Percentiles rank a stretch among this genome's conserved stretches.
Conservation (phyloP, 2,329 filamentous ascomycete species). For the Diaporthe australafricana region DNA sequence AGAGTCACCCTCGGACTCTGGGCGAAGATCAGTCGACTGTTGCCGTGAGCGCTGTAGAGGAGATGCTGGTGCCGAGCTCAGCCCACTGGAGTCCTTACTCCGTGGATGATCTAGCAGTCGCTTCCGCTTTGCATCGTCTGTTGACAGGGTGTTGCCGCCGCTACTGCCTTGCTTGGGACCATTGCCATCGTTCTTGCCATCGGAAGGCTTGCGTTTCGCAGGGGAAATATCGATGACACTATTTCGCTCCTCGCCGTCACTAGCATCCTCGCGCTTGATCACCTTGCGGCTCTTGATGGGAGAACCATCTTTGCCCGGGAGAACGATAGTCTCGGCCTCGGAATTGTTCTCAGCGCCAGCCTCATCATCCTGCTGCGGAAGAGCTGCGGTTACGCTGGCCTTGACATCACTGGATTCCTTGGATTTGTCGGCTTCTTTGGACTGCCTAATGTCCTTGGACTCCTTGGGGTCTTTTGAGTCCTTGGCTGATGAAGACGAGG, state of each 20-base stretch:
- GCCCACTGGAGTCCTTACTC: slow-evolving; percentile 66
- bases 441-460: slow-evolving; percentile 24
- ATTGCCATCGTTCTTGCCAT: slow-evolving; percentile 50
- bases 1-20: slow-evolving; percentile 68
- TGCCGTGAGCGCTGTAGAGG: slow-evolving; percentile 59
- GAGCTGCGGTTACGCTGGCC: slow-evolving; percentile 44
- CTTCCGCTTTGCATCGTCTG: slow-evolving; percentile 62
- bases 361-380: slow-evolving; percentile 52
- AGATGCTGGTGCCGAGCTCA: slow-evolving; percentile 70
- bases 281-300: slow-evolving; percentile 73
- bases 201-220: slow-evolving; percentile 49
- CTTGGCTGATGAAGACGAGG: background rate
- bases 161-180: slow-evolving; percentile 43
- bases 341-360: slow-evolving; percentile 69
- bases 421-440: background rate
- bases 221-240: slow-evolving; percentile 47
- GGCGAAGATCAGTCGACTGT: slow-evolving; percentile 52
- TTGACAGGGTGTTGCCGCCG: slow-evolving; percentile 41
- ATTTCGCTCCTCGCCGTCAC: slow-evolving; percentile 61
- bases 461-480: background rate
- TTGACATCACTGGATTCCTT: slow-evolving; percentile 45
- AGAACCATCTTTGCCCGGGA: slow-evolving; percentile 74
- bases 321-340: slow-evolving; percentile 78
- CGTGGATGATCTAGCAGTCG: slow-evolving; percentile 56
- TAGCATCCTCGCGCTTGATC: slow-evolving; percentile 73